Evolutionary conservation across 495 filamentous ascomycete species (phyloP), one percentile per base, ranked within the genome.

Genomic region (Xeromyces bisporus): DNA sequence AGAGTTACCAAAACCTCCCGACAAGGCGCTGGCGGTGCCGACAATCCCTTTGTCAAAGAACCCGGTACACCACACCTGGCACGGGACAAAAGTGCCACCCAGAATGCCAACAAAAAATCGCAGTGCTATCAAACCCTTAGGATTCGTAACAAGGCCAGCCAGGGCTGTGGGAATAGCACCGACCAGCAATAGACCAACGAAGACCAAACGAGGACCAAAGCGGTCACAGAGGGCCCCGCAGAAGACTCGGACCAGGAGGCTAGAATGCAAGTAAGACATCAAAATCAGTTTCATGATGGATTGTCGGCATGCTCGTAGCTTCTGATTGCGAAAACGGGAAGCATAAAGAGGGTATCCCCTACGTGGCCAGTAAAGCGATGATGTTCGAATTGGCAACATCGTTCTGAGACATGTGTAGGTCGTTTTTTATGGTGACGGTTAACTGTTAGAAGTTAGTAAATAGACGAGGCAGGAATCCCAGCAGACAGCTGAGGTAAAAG

Each of bases 11-110:
- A 78, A 74, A 2, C 87, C 87, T 30, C 71, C 87, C 8, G 84
- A 75, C 2, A 96, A 55, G 6, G 83, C 75, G 45, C 93, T 96
- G 34, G 86, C 82, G 3, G 81, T 81, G 20, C 87, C 87, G 14
- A 96, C 80, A 11, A 94, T 71, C 45, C 82, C 91, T 62, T 92
- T 93, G 59, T 96, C 87, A 44, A 89, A 93, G 62, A 87, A 94
- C 1, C 79, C 85, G 0, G 87, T 93, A 17, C 77, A 80, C 86
- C 87, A 96, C 6, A 94, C 87, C 42, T 93, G 87, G 51, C 87
- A 94, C 2, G 87, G 87, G 2, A 96, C 86, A 39, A 96, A 96
- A 3, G 69, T 69, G 0, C 78, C 87, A 18, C 87, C 87, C 1
- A 96, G 67, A 33, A 96, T 92, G 21, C 87, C 87, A 32, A 94